Evolutionary conservation across 768 basidiomycete species (phyloP).

Genomic region (Calvatia gigantea): DNA sequence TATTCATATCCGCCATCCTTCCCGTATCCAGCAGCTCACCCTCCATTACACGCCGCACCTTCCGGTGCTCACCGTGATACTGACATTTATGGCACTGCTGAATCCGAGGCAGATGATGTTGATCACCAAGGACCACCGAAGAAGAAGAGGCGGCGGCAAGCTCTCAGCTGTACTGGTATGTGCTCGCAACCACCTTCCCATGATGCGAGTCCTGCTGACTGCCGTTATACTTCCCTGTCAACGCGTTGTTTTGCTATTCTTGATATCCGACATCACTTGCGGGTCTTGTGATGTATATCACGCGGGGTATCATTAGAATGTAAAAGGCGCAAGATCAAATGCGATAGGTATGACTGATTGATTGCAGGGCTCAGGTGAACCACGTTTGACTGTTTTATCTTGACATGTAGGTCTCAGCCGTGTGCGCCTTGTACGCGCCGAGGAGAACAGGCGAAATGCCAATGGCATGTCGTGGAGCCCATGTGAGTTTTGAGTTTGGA

Average conservation of each 20-base stretch:
- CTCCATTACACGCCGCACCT: background rate
- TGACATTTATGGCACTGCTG: conserved; percentile 33
- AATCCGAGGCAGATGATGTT: conserved; percentile 57
- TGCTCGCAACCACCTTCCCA: conserved; percentile 22
- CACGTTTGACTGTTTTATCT: conserved; percentile 20
- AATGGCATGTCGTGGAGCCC: conserved; percentile 81
- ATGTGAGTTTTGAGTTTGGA: conserved; percentile 50
- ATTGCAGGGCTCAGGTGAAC: conserved; percentile 15
- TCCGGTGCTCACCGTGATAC: conserved; percentile 23
- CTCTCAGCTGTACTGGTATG: conserved; percentile 82
- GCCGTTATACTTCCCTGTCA: conserved; percentile 22
- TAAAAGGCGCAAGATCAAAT: conserved; percentile 85
- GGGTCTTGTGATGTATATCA: conserved; percentile 27
- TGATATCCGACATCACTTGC: conserved; percentile 21
- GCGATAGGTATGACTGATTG: conserved; percentile 62
- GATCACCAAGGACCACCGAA: conserved; percentile 61
- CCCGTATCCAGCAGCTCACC: conserved; percentile 22
- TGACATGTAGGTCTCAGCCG: conserved; percentile 59
- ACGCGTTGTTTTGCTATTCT: conserved; percentile 14
- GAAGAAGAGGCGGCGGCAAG: conserved; percentile 81
- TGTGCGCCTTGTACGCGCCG: conserved; percentile 79
- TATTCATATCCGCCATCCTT: conserved; percentile 22
- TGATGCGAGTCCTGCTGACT: conserved; percentile 17
- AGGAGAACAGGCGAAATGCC: conserved; percentile 77
- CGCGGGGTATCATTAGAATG: conserved; percentile 52